A percentile compares a stretch with the other conserved stretches of the same genome.
phyloP scores from a whole-genome alignment of 129 eudicot species.

The Pulicaria dysenterica region DNA sequence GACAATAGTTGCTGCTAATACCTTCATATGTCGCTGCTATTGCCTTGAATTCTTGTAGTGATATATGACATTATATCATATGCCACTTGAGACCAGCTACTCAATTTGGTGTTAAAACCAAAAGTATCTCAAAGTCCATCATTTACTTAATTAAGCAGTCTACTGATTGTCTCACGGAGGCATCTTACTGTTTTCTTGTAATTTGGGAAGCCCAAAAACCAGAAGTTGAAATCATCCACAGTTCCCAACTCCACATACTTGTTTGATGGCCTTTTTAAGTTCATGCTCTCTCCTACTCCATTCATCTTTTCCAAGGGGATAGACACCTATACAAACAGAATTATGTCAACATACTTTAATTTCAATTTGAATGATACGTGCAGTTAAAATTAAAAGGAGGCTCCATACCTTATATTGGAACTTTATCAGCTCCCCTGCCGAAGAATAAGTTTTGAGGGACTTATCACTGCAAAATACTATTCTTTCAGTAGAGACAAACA shows the following conservation, averaged over 20 bases:
- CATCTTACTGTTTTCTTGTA: conserved; percentile 29
- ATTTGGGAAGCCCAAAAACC: conserved; percentile 39
- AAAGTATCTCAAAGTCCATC: not conserved
- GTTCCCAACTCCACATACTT: conserved; percentile 38
- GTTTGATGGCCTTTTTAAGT: conserved; percentile 26
- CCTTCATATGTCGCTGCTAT: too few relatives aligned
- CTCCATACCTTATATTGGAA: conserved; percentile 20
- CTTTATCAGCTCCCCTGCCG: conserved; percentile 25
- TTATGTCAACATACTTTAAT: not conserved
- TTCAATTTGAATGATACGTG: too few relatives aligned
- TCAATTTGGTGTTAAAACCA: not conserved
- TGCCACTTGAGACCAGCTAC: not conserved
- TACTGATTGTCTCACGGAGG: conserved; percentile 22
- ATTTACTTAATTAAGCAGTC: not conserved
- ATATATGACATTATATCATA: not conserved
- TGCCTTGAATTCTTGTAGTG: too few relatives aligned
- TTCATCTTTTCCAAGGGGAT: conserved; percentile 34
- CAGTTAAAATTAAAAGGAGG: not conserved
- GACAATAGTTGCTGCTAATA: too few relatives aligned
- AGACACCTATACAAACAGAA: conserved; percentile 24
- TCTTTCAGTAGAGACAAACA: conserved; percentile 24
- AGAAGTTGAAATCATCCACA: conserved; percentile 42
- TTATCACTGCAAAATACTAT: conserved; percentile 32
- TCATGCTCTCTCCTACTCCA: conserved; percentile 32
- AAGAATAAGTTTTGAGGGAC: conserved; percentile 26